Base-by-base conservation (phyloP, 2,329 filamentous ascomycete species). In the Fusarium protoensiforme region DNA sequence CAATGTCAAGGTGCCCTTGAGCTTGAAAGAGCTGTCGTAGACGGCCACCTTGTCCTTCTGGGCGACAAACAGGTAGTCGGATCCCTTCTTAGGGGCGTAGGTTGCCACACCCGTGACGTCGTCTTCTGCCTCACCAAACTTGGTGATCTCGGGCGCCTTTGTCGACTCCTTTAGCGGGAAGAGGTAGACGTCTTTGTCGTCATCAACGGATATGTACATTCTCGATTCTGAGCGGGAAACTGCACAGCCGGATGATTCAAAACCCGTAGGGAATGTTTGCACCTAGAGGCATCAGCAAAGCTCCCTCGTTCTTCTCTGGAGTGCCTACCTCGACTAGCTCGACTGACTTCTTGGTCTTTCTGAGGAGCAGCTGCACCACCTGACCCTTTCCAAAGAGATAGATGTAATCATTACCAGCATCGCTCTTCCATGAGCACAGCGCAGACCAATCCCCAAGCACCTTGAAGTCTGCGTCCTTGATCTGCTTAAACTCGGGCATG, bases 371-470 rank as follows among this genome's bases (percentile, higher is more conserved):
- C 24, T 86, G 81, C 13, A 82, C 77, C 1, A 77, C 82, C 41
- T 83, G 74, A 1, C 71, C 77, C 73, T 87, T 87, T 7, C 85
- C 85, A 64, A 87, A 86, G 13, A 87, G 72, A 68, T 82, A 87
- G 5, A 87, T 59, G 64, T 87, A 87, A 36, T 83, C 79, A 46
- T 84, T 83, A 2, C 81, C 82, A 20, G 80, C 83, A 20, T 73
- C 74, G 61, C 82, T 85, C 69, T 80, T 83, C 85, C 84, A 87
- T 11, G 80, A 77, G 72, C 86, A 87, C 7, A 87, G 71, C 1
- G 85, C 82, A 16, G 85, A 86, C 84, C 85, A 87, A 69, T 87
- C 85, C 0, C 86, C 85, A 16, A 86, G 75, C 2, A 81, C 77
- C 27, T 78, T 82, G 13, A 80, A 77, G 39, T 79, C 69, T 5